Evolutionary conservation across 2,329 filamentous ascomycete genomes (phyloP), one percentile per base, ranked within the genome.

Genomic region (Cladosporium sp.): DNA sequence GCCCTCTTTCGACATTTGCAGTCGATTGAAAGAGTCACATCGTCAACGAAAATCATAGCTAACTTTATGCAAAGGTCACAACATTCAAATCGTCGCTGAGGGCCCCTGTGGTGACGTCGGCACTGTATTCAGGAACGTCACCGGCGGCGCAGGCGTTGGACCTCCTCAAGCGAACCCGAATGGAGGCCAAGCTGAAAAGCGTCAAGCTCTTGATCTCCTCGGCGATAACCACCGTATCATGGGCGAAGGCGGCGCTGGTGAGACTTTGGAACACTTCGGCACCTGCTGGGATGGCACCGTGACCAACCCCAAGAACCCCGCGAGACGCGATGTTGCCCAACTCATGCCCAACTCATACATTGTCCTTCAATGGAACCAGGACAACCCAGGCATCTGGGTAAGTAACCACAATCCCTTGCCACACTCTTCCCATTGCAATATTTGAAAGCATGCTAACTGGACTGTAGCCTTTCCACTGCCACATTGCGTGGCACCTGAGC

Each of bases 11-110:
- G 36, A 3, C 36, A 38, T n/a, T n/a, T n/a, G n/a, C n/a, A n/a
- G 42, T n/a, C n/a, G n/a, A n/a, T n/a, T n/a, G n/a, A n/a, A n/a
- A n/a, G n/a, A n/a, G n/a, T n/a, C n/a, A n/a, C n/a, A 32, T 13
- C 2, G n/a, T 18, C 13, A 30, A 12, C n/a, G 20, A 18, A 27
- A 19, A 27, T 0, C 19, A 34, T n/a, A n/a, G n/a, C n/a, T n/a
- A n/a, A n/a, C n/a, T n/a, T n/a, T n/a, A n/a, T n/a, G n/a, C 41
- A 34, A 11, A 47, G 44, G 45, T 9, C 74, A 76, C 58, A 72
- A 76, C 58, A 70, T 75, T 59, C 70, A 68, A 50, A 58, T 75
- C 6, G 66, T 76, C 2, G 68, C 68, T 8, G 63, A 68, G 43
- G 73, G 73, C 13, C 37, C 50, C 0, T 73, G 72, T 0, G 54